Conservation (phyloP, 306 rosid species). For the Malus domestica region ASM211411v1 NC_041792.1:4709001-4709500, state of each 20-base stretch:
- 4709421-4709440: not conserved
- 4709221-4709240: slow-evolving; percentile 69
- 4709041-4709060: slow-evolving; percentile 75
- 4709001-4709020: slow-evolving; percentile 29
- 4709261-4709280: slow-evolving; percentile 42
- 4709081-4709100: slow-evolving; percentile 84
- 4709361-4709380: not conserved
- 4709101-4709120: slow-evolving; percentile 71
- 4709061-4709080: slow-evolving; percentile 74
- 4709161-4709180: not conserved
- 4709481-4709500: not conserved
- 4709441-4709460: not conserved
- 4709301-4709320: not conserved
- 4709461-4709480: not conserved
- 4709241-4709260: slow-evolving; percentile 57
- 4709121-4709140: slow-evolving; percentile 21
- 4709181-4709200: not conserved
- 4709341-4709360: not conserved
- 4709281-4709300: slow-evolving; percentile 19
- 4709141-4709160: slow-evolving; percentile 22
- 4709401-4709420: not conserved
- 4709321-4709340: not conserved
- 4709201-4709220: slow-evolving; percentile 57
- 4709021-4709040: slow-evolving; percentile 86
- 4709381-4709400: not conserved